These are phyloP conservation scores for Biscutella laevigata DNA, from an alignment of 441 rosid genomes.

Conservation along the genomic window DNA sequence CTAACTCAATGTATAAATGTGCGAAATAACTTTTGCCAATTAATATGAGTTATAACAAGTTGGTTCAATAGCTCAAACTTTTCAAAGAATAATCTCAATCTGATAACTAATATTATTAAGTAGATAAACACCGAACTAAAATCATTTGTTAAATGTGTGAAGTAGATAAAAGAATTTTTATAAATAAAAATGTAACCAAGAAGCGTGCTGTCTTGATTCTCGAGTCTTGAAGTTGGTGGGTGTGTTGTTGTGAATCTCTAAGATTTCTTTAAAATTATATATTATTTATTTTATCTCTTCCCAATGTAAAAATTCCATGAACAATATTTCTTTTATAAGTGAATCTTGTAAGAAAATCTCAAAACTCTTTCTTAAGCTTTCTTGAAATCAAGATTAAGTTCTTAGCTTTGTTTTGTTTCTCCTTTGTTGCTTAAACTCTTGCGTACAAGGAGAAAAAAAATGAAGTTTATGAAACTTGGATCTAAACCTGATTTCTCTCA, in stretches of 20 bases:
- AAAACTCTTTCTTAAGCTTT: conserved; percentile 18
- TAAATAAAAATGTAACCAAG: not conserved
- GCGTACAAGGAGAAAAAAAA: conserved; percentile 37
- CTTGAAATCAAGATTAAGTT: conserved; percentile 1
- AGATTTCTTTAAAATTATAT: conserved; percentile 24
- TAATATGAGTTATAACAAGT: too few species aligned
- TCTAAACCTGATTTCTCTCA: conserved; percentile 84
- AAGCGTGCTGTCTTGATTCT: conserved; percentile 48
- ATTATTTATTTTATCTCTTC: conserved; percentile 6
- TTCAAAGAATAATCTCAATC: too few species aligned
- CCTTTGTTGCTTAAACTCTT: not conserved
- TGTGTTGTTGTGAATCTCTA: conserved; percentile 39
- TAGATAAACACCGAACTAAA: too few species aligned
- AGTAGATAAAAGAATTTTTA: not conserved
- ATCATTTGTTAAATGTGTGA: too few species aligned
- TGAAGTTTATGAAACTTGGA: too few species aligned
- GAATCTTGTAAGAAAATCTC: too few species aligned
- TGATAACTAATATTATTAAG: too few species aligned
- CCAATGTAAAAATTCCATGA: conserved; percentile 26
- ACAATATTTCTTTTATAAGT: conserved; percentile 35
- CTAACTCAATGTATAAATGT: too few species aligned
- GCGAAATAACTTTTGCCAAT: too few species aligned
- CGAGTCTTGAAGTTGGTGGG: conserved; percentile 55
- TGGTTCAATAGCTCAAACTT: too few species aligned
- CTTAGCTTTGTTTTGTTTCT: conserved; percentile 5